These are phyloP conservation scores for Russula abietina DNA, from an alignment of 768 basidiomycete species.

Conservation along the genomic window DNA sequence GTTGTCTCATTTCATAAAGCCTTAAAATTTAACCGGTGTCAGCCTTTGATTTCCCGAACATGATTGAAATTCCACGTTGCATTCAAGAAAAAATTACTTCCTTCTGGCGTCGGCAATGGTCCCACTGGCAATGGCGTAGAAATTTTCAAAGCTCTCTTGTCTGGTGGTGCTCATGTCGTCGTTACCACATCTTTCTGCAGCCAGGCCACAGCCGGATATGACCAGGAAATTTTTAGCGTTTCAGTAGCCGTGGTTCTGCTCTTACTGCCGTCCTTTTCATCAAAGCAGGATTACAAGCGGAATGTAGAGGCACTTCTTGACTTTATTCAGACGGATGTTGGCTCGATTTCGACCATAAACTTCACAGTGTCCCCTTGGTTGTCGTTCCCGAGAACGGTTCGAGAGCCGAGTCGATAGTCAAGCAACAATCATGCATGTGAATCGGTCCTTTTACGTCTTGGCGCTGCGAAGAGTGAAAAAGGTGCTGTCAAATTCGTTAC, in stretches of 20 bases:
- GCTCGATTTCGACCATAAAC: no score
- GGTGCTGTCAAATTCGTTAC: no score
- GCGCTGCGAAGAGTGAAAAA: no score
- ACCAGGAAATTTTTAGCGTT: conserved; percentile 94
- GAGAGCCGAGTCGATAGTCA: no score
- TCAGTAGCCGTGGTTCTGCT: conserved; percentile 89
- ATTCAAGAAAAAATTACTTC: conserved; percentile 88
- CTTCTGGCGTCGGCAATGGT: conserved; percentile 94
- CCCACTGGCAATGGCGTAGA: conserved; percentile 83
- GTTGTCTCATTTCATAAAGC: conserved; percentile 75
- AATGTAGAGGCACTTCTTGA: conserved; percentile 75
- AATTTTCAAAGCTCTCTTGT: conserved; percentile 91
- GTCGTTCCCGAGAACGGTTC: no score
- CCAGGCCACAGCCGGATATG: conserved; percentile 93
- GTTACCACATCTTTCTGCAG: conserved; percentile 99
- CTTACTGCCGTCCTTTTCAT: conserved; percentile 97
- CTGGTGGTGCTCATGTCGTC: conserved; percentile 93
- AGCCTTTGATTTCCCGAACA: conserved; percentile 59
- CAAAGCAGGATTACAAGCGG: conserved; percentile 73
- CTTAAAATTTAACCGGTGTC: conserved; percentile 88
- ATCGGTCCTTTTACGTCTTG: no score
- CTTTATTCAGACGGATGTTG: no score
- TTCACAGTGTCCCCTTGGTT: no score
- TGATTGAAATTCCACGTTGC: conserved; percentile 67
- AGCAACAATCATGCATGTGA: no score